Base-by-base conservation (phyloP, 495 filamentous ascomycete species). In the Xylaria longipes region DNA sequence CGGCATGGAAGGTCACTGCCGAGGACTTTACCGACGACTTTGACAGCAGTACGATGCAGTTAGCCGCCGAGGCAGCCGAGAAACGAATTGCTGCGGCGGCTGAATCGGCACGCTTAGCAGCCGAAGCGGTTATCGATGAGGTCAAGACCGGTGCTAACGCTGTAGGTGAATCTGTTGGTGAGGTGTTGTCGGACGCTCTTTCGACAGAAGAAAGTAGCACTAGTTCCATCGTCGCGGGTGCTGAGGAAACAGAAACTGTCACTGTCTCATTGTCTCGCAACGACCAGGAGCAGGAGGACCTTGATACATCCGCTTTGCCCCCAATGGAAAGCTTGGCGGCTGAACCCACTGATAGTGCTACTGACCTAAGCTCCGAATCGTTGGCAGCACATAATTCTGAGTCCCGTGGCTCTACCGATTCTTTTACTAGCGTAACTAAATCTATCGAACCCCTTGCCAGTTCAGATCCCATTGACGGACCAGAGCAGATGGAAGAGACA, bases 1-100 rank as follows among this genome's bases (percentile, higher is more conserved):
- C 90, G 31, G 85, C 85, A 72, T 97, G 93, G 92, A 98, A 98
- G 82, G 86, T 97, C 58, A 85, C 87, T 29, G 90, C 94, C 50
- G 81, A 86, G 33, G 97, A 98, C 75, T 83, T 88, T 3, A 90
- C 88, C 17, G 88, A 95, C 54, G 90, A 97, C 76, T 98, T 97
- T 68, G 85, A 85, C 57, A 83, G 82, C 64, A 81, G 82, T 12
- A 74, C 78, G 33, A 79, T 82, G 72, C 81, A 82, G 56, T 65
- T 79, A 39, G 84, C 84, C 17, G 84, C 83, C 31, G 81, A 86
- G 60, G 78, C 78, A 5, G 82, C 74, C 12, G 69, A 71, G 22
- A 62, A 80, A 52, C 75, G 76, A 12, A 75, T 80, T 14, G 75
- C 70, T 62, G 61, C 20, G 5, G 77, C 75, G 1, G 77, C 70